phyloP scores from a whole-genome alignment of 1,284 basidiomycete species.

The Macrocystidia cucumis region DNA sequence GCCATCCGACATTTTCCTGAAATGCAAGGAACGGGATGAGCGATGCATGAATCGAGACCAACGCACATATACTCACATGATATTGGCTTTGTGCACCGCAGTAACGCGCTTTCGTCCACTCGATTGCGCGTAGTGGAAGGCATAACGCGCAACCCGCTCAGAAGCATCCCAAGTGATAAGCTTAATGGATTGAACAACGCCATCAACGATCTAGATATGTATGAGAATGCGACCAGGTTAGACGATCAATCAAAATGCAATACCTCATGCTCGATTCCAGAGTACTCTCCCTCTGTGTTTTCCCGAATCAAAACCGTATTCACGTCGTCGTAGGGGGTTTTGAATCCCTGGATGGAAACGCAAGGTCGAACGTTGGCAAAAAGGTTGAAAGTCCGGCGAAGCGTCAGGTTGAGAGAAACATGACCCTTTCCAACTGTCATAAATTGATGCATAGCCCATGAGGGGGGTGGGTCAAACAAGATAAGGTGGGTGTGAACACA shows the following conservation, averaged over 20 bases:
- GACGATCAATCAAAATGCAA: slow-evolving; percentile 8
- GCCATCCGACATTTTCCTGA: slow-evolving; percentile 98
- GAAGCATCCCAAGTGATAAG: slow-evolving; percentile 99
- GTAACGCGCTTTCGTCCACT: slow-evolving; percentile 90
- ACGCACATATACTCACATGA: slow-evolving; percentile 62
- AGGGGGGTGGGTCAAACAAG: background rate
- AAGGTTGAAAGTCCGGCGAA: slow-evolving; percentile 95
- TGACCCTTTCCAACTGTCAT: slow-evolving; percentile 94
- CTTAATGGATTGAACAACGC: slow-evolving; percentile 99
- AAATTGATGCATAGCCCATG: slow-evolving; percentile 8
- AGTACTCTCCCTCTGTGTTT: slow-evolving; percentile 99
- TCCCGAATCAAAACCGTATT: slow-evolving; percentile 98
- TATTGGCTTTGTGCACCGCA: slow-evolving; percentile 99
- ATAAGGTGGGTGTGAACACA: slow-evolving; percentile 25
- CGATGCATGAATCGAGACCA: background rate
- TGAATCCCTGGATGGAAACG: slow-evolving; percentile 92
- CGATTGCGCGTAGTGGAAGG: slow-evolving; percentile 94
- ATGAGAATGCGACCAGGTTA: slow-evolving; percentile 4
- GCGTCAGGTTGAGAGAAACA: slow-evolving; percentile 95
- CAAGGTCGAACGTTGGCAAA: slow-evolving; percentile 99
- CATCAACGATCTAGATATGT: slow-evolving; percentile 72
- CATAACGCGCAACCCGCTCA: slow-evolving; percentile 97
- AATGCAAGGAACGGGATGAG: no score
- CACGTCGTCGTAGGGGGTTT: slow-evolving; percentile 98
- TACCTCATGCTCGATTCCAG: slow-evolving; percentile 98